phyloP scores from a whole-genome alignment of 2,329 filamentous ascomycete species.

The Xylaria multiplex region DNA sequence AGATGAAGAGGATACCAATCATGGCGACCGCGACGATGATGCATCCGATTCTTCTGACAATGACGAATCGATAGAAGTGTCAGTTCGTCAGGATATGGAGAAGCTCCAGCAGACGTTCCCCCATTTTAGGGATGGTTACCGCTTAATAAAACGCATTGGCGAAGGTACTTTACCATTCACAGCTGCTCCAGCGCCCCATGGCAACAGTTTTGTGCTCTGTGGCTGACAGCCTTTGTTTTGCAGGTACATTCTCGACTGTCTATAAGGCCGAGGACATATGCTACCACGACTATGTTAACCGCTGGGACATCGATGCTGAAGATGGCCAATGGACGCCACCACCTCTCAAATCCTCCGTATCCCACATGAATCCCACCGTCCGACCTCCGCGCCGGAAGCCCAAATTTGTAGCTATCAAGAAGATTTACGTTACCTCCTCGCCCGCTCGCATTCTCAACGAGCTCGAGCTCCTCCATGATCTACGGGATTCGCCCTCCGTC shows the following conservation, averaged over 20 bases:
- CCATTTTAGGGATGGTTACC: conserved; percentile 84
- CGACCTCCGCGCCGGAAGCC: conserved; percentile 59
- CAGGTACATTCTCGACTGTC: conserved; percentile 97
- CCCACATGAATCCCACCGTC: conserved; percentile 53
- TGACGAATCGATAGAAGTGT: conserved; percentile 71
- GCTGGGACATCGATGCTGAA: conserved; percentile 80
- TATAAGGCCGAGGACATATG: conserved; percentile 97
- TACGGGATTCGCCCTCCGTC: conserved; percentile 83
- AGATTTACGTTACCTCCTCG: conserved; percentile 98
- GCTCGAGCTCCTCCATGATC: conserved; percentile 88
- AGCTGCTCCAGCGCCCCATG: too few species aligned
- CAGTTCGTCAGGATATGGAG: conserved; percentile 85
- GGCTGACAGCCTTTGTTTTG: conserved; percentile 6
- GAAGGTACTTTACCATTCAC: conserved; percentile 70
- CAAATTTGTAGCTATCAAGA: conserved; percentile 95
- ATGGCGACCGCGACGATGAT: conserved; percentile 54
- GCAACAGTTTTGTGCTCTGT: neutral
- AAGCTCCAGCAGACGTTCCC: conserved; percentile 84
- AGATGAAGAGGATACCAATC: conserved; percentile 52
- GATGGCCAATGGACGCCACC: conserved; percentile 75
- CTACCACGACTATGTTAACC: conserved; percentile 84
- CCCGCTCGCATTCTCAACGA: conserved; percentile 95
- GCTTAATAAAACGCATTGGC: conserved; percentile 94
- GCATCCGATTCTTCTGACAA: conserved; percentile 64
- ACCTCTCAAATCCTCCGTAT: conserved; percentile 65